phyloP scores from a whole-genome alignment of 768 basidiomycete genomes.

The Boletus rex-veris region DNA sequence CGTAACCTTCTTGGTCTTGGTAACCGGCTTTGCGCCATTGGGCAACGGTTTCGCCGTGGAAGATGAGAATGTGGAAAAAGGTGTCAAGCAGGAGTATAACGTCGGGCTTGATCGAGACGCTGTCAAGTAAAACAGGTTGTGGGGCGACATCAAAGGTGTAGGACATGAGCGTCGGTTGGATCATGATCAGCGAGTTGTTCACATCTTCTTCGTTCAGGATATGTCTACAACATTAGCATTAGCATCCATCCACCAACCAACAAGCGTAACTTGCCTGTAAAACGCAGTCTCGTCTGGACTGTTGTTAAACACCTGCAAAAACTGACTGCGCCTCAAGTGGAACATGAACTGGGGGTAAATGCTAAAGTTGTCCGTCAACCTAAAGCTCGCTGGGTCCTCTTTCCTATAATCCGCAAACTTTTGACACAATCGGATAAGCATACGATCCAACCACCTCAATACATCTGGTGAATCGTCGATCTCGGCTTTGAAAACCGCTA shows the following conservation, averaged over 20 bases:
- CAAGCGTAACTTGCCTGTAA: slow-evolving; percentile 64
- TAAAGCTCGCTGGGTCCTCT: slow-evolving; percentile 93
- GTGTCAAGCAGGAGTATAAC: slow-evolving; percentile 96
- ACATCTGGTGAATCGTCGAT: slow-evolving; percentile 98
- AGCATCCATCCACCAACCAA: not conserved
- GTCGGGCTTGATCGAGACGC: slow-evolving; percentile 95
- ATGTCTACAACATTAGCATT: slow-evolving; percentile 52
- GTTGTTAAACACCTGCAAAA: slow-evolving; percentile 99
- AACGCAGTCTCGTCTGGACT: slow-evolving; percentile 99
- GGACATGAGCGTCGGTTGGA: slow-evolving; percentile 98
- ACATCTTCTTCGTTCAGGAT: slow-evolving; percentile 96
- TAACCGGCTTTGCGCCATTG: slow-evolving; percentile 98
- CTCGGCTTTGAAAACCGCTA: slow-evolving; percentile 99
- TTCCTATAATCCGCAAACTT: slow-evolving; percentile 99
- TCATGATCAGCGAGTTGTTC: slow-evolving; percentile 99
- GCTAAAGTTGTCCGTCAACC: slow-evolving; percentile 91
- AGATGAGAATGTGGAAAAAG: slow-evolving; percentile 99
- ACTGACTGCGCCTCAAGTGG: slow-evolving; percentile 95
- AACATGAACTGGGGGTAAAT: slow-evolving; percentile 99
- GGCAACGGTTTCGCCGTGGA: slow-evolving; percentile 96
- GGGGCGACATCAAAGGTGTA: slow-evolving; percentile 91
- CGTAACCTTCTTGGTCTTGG: slow-evolving; percentile 98
- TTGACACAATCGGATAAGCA: slow-evolving; percentile 97
- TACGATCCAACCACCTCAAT: slow-evolving; percentile 93
- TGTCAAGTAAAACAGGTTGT: slow-evolving; percentile 94